Conservation (phyloP, 2,329 filamentous ascomycete species). For the Plenodomus biglobosus region DNA sequence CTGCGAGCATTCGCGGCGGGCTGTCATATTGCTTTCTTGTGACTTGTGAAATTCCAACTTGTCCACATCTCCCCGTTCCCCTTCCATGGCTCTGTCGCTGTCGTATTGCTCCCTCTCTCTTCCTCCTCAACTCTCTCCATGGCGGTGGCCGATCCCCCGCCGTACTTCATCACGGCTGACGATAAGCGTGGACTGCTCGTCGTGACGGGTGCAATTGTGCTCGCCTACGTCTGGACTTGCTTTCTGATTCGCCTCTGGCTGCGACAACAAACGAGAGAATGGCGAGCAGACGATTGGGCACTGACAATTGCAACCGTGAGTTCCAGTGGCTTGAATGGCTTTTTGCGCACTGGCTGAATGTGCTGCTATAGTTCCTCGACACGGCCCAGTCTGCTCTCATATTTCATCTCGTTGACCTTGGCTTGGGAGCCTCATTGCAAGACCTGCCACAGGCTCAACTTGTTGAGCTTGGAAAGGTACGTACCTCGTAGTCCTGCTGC, state of each 20-base stretch:
- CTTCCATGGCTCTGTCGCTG: background rate
- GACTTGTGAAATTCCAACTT: too few species aligned
- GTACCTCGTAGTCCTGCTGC: background rate
- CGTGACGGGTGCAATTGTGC: conserved; percentile 28
- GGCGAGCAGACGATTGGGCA: conserved; percentile 37
- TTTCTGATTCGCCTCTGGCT: conserved; percentile 36
- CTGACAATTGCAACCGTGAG: conserved; percentile 27
- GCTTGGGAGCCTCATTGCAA: conserved; percentile 24
- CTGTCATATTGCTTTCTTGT: background rate
- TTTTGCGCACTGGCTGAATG: conserved; percentile 11
- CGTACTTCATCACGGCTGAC: conserved; percentile 31
- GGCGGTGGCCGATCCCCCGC: conserved; percentile 29
- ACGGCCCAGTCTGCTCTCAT: conserved; percentile 30
- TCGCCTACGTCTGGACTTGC: conserved; percentile 36
- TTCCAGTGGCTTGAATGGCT: background rate
- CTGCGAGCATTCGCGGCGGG: background rate
- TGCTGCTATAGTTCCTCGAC: conserved; percentile 23
- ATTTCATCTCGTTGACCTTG: conserved; percentile 27
- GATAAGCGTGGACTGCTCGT: conserved; percentile 41
- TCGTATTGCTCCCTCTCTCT: background rate
- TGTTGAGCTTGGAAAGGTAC: conserved; percentile 29
- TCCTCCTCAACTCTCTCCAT: conserved; percentile 12
- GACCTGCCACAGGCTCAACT: conserved; percentile 18
- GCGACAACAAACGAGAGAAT: conserved; percentile 30
- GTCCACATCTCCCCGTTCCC: conserved; percentile 3